Conservation (phyloP, 495 filamentous ascomycete species). For the Apiosordaria backusii region DNA sequence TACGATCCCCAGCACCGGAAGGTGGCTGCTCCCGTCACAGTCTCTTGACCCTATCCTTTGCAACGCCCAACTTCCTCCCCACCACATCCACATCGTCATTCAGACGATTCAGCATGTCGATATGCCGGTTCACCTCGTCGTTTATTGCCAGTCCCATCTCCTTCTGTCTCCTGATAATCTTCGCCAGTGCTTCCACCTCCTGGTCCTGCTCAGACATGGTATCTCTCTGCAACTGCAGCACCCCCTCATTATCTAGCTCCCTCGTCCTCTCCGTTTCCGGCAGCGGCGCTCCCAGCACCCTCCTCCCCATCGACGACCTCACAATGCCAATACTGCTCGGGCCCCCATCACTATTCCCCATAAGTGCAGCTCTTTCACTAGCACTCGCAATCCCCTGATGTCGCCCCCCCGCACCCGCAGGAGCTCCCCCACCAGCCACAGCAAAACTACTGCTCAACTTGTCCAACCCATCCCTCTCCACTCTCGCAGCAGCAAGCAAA, state of each 20-base stretch:
- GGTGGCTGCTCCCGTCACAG: slow-evolving; percentile 44
- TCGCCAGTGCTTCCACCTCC: slow-evolving; percentile 69
- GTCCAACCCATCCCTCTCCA: slow-evolving; percentile 85
- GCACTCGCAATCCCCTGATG: slow-evolving; percentile 25
- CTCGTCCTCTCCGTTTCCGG: slow-evolving; percentile 84
- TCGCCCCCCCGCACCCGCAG: slow-evolving; percentile 14
- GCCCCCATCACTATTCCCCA: slow-evolving; percentile 23
- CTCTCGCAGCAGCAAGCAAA: slow-evolving; percentile 68
- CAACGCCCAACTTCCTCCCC: slow-evolving; percentile 73
- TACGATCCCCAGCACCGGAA: slow-evolving; percentile 8
- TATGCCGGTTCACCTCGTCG: slow-evolving; percentile 81
- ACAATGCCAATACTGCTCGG: background rate
- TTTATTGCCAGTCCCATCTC: slow-evolving; percentile 84
- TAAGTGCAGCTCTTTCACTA: slow-evolving; percentile 35
- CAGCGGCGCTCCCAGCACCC: slow-evolving; percentile 72
- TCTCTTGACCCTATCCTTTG: slow-evolving; percentile 75
- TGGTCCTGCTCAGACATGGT: slow-evolving; percentile 84
- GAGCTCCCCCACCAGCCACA: slow-evolving; percentile 27
- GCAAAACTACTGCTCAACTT: slow-evolving; percentile 71
- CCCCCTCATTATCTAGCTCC: slow-evolving; percentile 85
- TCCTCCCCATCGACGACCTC: slow-evolving; percentile 37
- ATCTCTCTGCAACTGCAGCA: slow-evolving; percentile 79
- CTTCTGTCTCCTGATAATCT: slow-evolving; percentile 73
- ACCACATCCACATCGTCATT: slow-evolving; percentile 73
- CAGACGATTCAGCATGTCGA: slow-evolving; percentile 69